Percentiles rank a stretch among this genome's conserved stretches.
phyloP scores from a whole-genome alignment of 768 basidiomycete species.

The Lactifluus echinatus region DNA sequence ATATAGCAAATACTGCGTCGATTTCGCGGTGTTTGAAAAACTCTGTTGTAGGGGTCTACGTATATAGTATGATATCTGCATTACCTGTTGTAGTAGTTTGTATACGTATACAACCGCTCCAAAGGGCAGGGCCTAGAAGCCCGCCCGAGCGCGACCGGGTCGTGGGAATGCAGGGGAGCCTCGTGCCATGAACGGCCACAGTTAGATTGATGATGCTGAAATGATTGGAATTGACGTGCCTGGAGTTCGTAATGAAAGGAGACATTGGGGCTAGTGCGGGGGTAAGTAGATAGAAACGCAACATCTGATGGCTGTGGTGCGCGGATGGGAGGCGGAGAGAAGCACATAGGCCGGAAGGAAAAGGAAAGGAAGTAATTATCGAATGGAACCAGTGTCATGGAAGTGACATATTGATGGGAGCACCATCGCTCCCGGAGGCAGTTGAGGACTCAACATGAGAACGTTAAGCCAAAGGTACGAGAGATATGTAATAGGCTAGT shows the following conservation, averaged over 20 bases:
- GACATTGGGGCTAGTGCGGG: slow-evolving; percentile 8
- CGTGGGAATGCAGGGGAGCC: background rate
- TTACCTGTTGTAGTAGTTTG: background rate
- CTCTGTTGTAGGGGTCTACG: background rate
- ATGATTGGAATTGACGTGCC: background rate
- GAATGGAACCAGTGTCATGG: slow-evolving; percentile 7
- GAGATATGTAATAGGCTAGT: background rate
- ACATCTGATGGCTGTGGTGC: slow-evolving; percentile 1
- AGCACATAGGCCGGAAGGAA: background rate
- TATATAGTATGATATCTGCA: too few species aligned
- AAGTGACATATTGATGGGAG: background rate
- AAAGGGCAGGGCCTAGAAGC: background rate
- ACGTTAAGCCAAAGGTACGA: background rate
- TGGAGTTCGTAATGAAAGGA: background rate
- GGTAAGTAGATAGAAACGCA: background rate
- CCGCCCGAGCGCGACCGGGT: background rate
- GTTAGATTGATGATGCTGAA: background rate
- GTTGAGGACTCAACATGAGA: background rate
- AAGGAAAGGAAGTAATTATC: background rate
- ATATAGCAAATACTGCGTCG: background rate
- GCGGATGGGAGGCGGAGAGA: background rate
- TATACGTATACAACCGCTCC: background rate
- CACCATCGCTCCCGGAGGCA: background rate
- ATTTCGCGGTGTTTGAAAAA: background rate
- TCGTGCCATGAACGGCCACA: slow-evolving; percentile 5